A percentile compares a stretch with the other conserved stretches of the same genome.
phyloP scores from a whole-genome alignment of 139 green algal species.

The Closterium sp. region DNA sequence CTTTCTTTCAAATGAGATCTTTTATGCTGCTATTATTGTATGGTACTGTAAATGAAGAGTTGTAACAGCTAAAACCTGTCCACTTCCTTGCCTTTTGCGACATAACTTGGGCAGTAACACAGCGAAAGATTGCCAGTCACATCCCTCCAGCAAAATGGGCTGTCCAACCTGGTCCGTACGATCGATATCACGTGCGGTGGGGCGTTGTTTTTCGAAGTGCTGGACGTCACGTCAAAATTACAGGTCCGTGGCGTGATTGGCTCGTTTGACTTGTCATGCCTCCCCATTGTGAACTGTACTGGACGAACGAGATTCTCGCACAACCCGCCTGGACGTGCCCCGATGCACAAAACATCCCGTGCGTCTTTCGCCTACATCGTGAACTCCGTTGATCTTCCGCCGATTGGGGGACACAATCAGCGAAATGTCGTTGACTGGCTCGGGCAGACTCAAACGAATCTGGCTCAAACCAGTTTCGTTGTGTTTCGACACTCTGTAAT shows the following conservation, averaged over 20 bases:
- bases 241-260: neutral
- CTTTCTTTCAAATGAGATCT: neutral
- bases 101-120: neutral
- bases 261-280: too few species aligned
- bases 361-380: neutral
- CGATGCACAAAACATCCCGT: neutral
- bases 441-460: neutral
- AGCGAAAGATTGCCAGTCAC: neutral
- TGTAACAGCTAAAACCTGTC: too few species aligned
- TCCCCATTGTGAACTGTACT: too few species aligned
- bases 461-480: neutral
- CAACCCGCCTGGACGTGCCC: too few species aligned
- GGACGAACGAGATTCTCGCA: neutral
- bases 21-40: too few species aligned
- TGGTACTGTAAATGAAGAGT: too few species aligned
- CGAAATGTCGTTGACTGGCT: neutral
- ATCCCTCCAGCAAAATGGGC: neutral
- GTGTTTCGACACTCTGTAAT: neutral
- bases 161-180: neutral
- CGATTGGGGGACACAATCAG: neutral
- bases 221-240: neutral
- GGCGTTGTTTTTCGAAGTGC: neutral
- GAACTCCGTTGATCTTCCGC: neutral
- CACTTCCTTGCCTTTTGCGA: too few species aligned
- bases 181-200: neutral